Base-by-base conservation (phyloP, 1,284 basidiomycete genomes). In the Pseudozyma tsukubaensis region DNA sequence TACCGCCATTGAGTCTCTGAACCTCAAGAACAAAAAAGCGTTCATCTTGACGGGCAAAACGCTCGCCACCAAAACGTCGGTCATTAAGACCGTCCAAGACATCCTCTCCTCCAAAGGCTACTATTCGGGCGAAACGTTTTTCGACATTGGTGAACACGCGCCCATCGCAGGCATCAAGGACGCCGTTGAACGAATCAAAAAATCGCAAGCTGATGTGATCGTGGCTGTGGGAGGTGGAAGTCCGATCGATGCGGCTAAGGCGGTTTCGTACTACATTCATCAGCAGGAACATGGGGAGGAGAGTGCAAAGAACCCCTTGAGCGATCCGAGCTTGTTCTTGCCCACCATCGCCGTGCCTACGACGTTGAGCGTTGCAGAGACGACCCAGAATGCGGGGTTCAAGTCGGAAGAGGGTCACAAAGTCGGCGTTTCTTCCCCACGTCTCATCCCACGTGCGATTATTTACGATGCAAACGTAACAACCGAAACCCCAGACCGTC, bases 381-480 rank as follows among this genome's bases (percentile, higher is more conserved):
- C 71, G 47, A 79, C 65, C 88, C 85, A 88, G 51, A 89, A 89
- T 50, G 91, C 91, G 36, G 92, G 92, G 0, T 92, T 88, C 81
- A 91, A 90, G n/a, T 87, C 90, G 70, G 90, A 93, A 29, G 86
- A 89, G 34, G 91, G 91, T 2, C 81, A 89, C 50, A 94, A 94
- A 86, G 87, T 88, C 19, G 85, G 86, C 18, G 88, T 92, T 19
- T 85, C 83, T 57, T 87, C 89, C 14, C 54, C 59, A 13, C 69
- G 72, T 50, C 56, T 81, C 32, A 60, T 68, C 13, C 76, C 77
- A 0, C 64, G 81, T 12, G 77, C 89, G 9, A 88, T 94, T 80
- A 91, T 93, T 68, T 88, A 92, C 49, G 92, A 94, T 81, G 91
- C 91, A 12, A 89, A 92, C 79, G 85, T 93, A 35, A 91, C 92